Percentiles rank a stretch among this genome's conserved stretches.
Conservation (phyloP, 768 basidiomycete genomes). For the Naganishia antarctica region DNA sequence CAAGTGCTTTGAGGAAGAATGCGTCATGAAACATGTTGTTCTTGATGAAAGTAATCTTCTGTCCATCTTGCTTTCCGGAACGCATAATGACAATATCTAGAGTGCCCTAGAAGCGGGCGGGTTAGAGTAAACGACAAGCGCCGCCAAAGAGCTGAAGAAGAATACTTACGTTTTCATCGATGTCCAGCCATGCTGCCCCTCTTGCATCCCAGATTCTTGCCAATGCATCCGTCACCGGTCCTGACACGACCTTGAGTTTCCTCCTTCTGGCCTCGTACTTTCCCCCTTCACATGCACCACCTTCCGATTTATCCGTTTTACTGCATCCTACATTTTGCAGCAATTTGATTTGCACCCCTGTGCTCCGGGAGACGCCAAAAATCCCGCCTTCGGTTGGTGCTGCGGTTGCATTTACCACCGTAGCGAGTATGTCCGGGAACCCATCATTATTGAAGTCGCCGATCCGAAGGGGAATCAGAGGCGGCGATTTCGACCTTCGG, state of each 20-base stretch:
- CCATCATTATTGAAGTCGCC: conserved; percentile 93
- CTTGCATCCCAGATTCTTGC: conserved; percentile 70
- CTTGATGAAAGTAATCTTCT: conserved; percentile 68
- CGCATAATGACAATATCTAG: conserved; percentile 90
- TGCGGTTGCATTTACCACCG: conserved; percentile 51
- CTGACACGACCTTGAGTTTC: conserved; percentile 59
- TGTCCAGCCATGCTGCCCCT: conserved; percentile 73
- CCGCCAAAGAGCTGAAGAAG: not conserved
- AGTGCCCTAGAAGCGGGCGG: conserved; percentile 59
- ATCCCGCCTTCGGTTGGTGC: conserved; percentile 50
- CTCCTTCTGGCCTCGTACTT: conserved; percentile 53
- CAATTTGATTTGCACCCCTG: conserved; percentile 42
- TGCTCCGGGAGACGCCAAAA: conserved; percentile 35
- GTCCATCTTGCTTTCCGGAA: conserved; percentile 60
- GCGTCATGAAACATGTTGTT: conserved; percentile 99
- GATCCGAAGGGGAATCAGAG: conserved; percentile 72
- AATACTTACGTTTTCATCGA: conserved; percentile 84
- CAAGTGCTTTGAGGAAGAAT: conserved; percentile 95
- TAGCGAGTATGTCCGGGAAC: conserved; percentile 77
- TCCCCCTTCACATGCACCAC: conserved; percentile 22
- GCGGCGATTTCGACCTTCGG: conserved; percentile 50
- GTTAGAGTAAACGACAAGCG: not conserved
- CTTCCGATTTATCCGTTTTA: conserved; percentile 32
- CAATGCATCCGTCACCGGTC: conserved; percentile 60
- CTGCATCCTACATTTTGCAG: conserved; percentile 47